These are phyloP conservation scores for Ceratobasidium sp. DNA, from an alignment of 1,284 basidiomycete species.

Conservation along the genomic window DNA sequence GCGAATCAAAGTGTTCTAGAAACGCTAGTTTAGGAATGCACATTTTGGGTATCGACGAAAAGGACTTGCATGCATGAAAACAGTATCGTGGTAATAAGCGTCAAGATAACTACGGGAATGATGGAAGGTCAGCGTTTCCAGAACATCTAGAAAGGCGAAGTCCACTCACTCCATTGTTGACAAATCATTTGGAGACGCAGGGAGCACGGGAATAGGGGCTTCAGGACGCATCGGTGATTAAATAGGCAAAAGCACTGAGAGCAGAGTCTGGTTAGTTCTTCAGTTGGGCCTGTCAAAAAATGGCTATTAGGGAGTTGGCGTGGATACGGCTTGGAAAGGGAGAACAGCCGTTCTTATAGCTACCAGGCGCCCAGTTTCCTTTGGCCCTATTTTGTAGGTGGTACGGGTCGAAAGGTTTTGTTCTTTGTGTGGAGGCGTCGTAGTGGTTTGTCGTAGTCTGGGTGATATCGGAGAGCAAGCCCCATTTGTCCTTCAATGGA, in stretches of 20 bases:
- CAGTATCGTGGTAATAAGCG: constrained; percentile 28
- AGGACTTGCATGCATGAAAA: constrained; percentile 30
- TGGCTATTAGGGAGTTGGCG: too few species aligned
- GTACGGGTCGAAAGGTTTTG: too few species aligned
- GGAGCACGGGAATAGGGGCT: constrained; percentile 8
- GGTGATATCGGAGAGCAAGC: background rate
- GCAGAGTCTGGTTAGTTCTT: background rate
- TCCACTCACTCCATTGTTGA: constrained; percentile 28
- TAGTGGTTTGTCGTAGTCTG: background rate
- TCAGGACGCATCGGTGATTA: background rate
- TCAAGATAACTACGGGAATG: constrained; percentile 17
- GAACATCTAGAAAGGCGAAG: background rate
- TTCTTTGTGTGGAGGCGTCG: constrained; percentile 19
- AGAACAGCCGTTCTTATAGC: constrained; percentile 6
- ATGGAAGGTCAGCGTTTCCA: background rate
- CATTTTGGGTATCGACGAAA: background rate
- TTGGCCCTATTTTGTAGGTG: constrained; percentile 31
- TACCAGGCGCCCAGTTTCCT: background rate
- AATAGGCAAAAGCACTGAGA: background rate
- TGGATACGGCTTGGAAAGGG: background rate
- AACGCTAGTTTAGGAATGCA: background rate
- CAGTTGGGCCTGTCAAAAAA: background rate
- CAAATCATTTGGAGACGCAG: background rate
- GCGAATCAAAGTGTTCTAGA: constrained; percentile 31
- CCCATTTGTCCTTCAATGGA: background rate